Evolutionary conservation across 768 basidiomycete genomes (phyloP).

Genomic region (Inosperma sp.): DNA sequence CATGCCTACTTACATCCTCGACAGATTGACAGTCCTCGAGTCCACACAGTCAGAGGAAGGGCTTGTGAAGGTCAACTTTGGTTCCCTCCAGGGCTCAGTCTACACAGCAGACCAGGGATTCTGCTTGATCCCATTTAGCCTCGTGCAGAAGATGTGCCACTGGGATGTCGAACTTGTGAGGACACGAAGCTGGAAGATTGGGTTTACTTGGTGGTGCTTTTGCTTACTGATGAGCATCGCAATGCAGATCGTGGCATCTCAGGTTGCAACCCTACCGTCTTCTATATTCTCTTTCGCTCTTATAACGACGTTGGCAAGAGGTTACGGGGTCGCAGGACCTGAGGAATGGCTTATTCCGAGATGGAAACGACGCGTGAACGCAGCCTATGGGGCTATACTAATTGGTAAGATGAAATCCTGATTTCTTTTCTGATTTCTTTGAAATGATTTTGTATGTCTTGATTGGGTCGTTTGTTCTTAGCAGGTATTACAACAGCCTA

Average conservation of each 20-base stretch:
- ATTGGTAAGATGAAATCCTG: conserved; percentile 2
- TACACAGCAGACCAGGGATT: conserved; percentile 1
- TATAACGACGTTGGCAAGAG: not conserved
- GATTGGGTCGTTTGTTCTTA: no score
- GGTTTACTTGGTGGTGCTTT: conserved; percentile 1
- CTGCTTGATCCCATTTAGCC: conserved; percentile 1
- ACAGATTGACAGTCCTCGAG: not conserved
- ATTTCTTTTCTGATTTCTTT: not conserved
- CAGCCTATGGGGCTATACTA: conserved; percentile 3
- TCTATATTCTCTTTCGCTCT: conserved; percentile 1
- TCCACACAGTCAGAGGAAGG: not conserved
- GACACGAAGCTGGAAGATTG: conserved; percentile 1
- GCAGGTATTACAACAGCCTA: no score
- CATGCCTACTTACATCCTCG: not conserved
- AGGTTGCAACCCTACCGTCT: conserved; percentile 1
- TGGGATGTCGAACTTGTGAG: conserved; percentile 2
- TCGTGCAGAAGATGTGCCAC: not conserved
- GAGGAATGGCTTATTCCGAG: conserved; percentile 5
- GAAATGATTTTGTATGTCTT: not conserved
- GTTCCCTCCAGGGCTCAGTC: conserved; percentile 3
- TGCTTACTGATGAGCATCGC: conserved; percentile 4
- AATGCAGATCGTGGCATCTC: conserved; percentile 1
- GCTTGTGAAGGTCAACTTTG: not conserved
- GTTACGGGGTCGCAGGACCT: conserved; percentile 2
- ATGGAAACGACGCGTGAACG: not conserved